These are phyloP conservation scores for Candida arabinofermentans DNA, from an alignment of 805 yeast genomes.

Conservation along the genomic window DNA sequence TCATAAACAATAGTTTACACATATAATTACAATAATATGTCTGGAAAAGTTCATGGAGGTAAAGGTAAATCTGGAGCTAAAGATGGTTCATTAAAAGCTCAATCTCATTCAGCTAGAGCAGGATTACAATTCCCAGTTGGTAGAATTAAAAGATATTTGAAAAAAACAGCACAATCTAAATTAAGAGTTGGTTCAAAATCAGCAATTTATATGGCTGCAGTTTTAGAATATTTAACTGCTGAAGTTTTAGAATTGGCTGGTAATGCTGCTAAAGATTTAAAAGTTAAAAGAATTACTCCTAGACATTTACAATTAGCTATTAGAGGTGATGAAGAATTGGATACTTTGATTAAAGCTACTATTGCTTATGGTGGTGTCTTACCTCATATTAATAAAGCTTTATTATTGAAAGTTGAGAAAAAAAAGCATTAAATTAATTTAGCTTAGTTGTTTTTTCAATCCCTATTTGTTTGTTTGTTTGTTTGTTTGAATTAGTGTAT, in stretches of 20 bases:
- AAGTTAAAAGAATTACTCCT: constrained; percentile 95
- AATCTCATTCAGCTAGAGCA: constrained; percentile 91
- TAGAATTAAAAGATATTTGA: constrained; percentile 94
- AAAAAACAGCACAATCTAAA: constrained; percentile 77
- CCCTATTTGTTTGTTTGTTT: background rate
- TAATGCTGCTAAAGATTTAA: constrained; percentile 94
- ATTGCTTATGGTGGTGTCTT: constrained; percentile 98
- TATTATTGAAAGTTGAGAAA: constrained; percentile 73
- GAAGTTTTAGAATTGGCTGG: constrained; percentile 98
- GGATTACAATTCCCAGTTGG: constrained; percentile 98
- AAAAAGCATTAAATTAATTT: constrained; percentile 31
- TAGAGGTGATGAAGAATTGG: constrained; percentile 97
- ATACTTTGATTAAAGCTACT: constrained; percentile 88
- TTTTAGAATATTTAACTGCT: constrained; percentile 91
- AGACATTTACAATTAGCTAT: constrained; percentile 95
- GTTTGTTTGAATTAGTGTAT: constrained; percentile 11
- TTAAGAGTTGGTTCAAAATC: constrained; percentile 70
- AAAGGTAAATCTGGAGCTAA: constrained; percentile 91
- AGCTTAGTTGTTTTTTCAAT: constrained; percentile 1
- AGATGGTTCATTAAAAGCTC: constrained; percentile 50
- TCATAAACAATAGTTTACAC: background rate
- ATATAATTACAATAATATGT: constrained; percentile 46
- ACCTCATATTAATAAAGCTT: constrained; percentile 86
- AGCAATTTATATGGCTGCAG: constrained; percentile 94
- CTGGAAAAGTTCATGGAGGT: constrained; percentile 88